These are phyloP conservation scores for Septoria linicola DNA, from an alignment of 2,329 filamentous ascomycete species.

Conservation along the genomic window DNA sequence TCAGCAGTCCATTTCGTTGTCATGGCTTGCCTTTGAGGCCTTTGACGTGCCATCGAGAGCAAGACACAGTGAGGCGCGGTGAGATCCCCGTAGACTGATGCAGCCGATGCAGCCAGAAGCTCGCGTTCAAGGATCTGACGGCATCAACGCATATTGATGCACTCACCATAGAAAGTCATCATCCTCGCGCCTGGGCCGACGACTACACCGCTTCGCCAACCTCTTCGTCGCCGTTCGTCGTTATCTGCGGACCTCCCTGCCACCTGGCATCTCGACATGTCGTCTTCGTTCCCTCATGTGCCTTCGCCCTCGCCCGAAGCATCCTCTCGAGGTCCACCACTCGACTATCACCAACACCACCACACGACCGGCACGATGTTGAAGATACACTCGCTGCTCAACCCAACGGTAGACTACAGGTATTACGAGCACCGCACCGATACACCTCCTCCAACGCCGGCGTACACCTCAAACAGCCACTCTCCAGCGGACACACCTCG, in stretches of 20 bases:
- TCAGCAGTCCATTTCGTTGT: conserved; percentile 11
- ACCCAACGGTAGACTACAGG: conserved; percentile 32
- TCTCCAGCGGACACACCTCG: conserved; percentile 26
- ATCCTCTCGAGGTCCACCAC: conserved; percentile 18
- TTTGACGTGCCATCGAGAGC: conserved; percentile 23
- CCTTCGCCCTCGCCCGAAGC: conserved; percentile 26
- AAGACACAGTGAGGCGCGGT: conserved; percentile 30
- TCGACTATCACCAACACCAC: conserved; percentile 19
- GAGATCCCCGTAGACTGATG: conserved; percentile 22
- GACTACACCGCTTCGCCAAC: conserved; percentile 25
- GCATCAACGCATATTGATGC: conserved; percentile 23
- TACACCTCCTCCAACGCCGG: conserved; percentile 32
- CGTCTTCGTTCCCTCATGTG: conserved; percentile 23
- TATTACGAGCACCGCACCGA: conserved; percentile 20
- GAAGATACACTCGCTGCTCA: conserved; percentile 45
- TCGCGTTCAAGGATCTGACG: conserved; percentile 21
- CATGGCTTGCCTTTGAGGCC: conserved; percentile 17
- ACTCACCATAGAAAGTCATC: conserved; percentile 28
- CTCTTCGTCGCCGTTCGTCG: conserved; percentile 11
- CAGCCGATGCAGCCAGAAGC: conserved; percentile 20
- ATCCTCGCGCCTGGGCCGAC: conserved; percentile 25
- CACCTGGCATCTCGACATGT: conserved; percentile 23
- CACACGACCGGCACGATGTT: conserved; percentile 35
- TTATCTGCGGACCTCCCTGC: conserved; percentile 8
- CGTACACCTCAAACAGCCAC: conserved; percentile 26